Percentiles rank a stretch among this genome's conserved stretches.
Evolutionary conservation across 768 basidiomycete genomes (phyloP).

Genomic region (Leccinellum rugosiceps): DNA sequence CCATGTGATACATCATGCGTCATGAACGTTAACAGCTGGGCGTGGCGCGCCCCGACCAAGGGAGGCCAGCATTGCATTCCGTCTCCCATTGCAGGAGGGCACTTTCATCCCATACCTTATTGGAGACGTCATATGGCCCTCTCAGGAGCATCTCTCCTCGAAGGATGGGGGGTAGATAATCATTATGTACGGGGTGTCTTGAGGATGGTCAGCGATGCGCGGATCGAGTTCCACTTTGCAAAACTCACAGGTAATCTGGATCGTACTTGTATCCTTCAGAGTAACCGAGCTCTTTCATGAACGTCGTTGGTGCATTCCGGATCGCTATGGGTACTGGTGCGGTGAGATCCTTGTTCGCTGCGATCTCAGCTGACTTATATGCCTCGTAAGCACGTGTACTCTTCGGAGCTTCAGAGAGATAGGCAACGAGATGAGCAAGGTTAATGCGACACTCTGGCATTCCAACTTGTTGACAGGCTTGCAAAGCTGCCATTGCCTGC

Average conservation of each 20-base stretch:
- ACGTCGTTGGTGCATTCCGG: slow-evolving; percentile 71
- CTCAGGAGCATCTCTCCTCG: slow-evolving; percentile 43
- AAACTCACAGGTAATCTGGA: slow-evolving; percentile 51
- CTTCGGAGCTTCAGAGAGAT: slow-evolving; percentile 81
- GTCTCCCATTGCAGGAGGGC: slow-evolving; percentile 54
- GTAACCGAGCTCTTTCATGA: slow-evolving; percentile 71
- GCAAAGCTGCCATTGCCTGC: slow-evolving; percentile 59
- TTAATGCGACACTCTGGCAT: slow-evolving; percentile 83
- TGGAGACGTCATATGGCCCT: slow-evolving; percentile 39
- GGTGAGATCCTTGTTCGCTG: slow-evolving; percentile 50
- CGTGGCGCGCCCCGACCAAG: slow-evolving; percentile 46
- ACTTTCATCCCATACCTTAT: slow-evolving; percentile 61
- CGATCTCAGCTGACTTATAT: slow-evolving; percentile 65
- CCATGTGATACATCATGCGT: not conserved
- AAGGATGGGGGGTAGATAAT: slow-evolving; percentile 54
- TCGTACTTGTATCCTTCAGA: slow-evolving; percentile 63
- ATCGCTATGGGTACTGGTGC: slow-evolving; percentile 67
- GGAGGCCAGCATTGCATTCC: slow-evolving; percentile 43
- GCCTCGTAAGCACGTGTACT: slow-evolving; percentile 77
- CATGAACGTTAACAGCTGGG: not conserved
- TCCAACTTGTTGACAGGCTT: slow-evolving; percentile 67
- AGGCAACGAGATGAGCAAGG: slow-evolving; percentile 71
- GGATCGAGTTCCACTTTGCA: not conserved
- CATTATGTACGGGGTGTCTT: slow-evolving; percentile 65
- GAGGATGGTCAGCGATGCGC: slow-evolving; percentile 2